Conservation (phyloP, 2,329 filamentous ascomycete genomes). For the Harringtonia aguacate region DNA sequence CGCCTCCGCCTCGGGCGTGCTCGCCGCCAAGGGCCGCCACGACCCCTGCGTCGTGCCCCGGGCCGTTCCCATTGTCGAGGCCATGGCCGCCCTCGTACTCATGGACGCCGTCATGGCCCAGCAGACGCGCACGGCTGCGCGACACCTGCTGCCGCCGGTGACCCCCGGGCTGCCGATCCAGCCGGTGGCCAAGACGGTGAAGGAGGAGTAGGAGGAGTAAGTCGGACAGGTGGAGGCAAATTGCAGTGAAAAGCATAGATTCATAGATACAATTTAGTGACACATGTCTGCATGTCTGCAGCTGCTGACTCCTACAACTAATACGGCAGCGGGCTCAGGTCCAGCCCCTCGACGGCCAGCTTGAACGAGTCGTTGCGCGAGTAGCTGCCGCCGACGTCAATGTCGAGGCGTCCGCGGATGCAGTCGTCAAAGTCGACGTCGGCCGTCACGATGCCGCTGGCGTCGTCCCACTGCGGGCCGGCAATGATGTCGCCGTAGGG, state of each 20-base stretch:
- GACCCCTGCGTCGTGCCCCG: slow-evolving; percentile 88
- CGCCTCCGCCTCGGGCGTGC: slow-evolving; percentile 55
- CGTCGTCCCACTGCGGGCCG: slow-evolving; percentile 76
- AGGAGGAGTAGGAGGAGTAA: not conserved
- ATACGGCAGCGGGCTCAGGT: slow-evolving; percentile 47
- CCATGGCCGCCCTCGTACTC: slow-evolving; percentile 79
- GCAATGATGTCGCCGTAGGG: slow-evolving; percentile 71
- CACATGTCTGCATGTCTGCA: no score
- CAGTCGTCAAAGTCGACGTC: slow-evolving; percentile 87
- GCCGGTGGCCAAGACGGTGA: not conserved
- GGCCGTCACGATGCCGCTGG: slow-evolving; percentile 52
- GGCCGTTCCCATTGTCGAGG: slow-evolving; percentile 80
- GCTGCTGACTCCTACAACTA: no score
- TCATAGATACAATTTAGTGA: not conserved
- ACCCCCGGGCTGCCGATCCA: slow-evolving; percentile 16
- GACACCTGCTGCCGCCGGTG: slow-evolving; percentile 31
- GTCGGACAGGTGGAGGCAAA: not conserved
- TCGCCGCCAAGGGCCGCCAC: slow-evolving; percentile 88
- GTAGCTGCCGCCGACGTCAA: slow-evolving; percentile 80
- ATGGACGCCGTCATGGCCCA: slow-evolving; percentile 83
- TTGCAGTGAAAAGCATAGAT: not conserved
- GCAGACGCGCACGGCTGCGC: slow-evolving; percentile 45
- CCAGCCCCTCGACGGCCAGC: slow-evolving; percentile 46
- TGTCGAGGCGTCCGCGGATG: slow-evolving; percentile 65
- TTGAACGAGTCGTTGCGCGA: slow-evolving; percentile 60